Evolutionary conservation across 768 basidiomycete species (phyloP).

Genomic region (Brasilioporus rufonigricans): DNA sequence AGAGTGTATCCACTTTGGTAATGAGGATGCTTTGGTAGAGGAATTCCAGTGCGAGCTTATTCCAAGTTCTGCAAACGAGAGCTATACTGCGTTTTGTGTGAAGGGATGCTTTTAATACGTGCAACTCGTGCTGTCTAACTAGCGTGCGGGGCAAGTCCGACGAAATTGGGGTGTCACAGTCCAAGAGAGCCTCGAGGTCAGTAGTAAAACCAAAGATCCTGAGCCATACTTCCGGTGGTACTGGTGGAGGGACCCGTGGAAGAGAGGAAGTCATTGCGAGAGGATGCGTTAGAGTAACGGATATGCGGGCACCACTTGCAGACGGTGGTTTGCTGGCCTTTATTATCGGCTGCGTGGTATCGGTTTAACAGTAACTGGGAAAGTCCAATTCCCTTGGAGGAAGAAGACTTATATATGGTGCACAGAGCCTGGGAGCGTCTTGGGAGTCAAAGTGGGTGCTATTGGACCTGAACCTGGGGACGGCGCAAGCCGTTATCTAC

Average conservation of each 20-base stretch:
- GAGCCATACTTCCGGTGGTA: slow-evolving; percentile 32
- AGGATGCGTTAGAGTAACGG: not conserved
- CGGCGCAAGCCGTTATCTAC: not conserved
- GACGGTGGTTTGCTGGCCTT: not conserved
- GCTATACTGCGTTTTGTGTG: slow-evolving; percentile 19
- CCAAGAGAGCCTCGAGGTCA: slow-evolving; percentile 9
- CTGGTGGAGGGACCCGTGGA: not conserved
- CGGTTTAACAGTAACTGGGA: slow-evolving; percentile 1
- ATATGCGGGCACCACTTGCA: not conserved
- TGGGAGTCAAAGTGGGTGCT: not conserved
- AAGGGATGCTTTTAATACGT: slow-evolving; percentile 20
- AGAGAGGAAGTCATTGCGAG: slow-evolving; percentile 12
- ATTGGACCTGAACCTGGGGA: not conserved
- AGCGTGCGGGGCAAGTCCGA: slow-evolving; percentile 22
- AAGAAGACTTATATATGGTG: slow-evolving; percentile 10
- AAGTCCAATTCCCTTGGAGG: not conserved
- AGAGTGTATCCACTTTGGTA: slow-evolving; percentile 16
- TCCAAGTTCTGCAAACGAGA: slow-evolving; percentile 28
- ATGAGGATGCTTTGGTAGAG: slow-evolving; percentile 25
- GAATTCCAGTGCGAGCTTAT: slow-evolving; percentile 18
- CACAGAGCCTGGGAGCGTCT: slow-evolving; percentile 15
- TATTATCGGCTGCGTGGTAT: not conserved
- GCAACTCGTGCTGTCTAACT: slow-evolving; percentile 15
- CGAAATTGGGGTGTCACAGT: slow-evolving; percentile 5
- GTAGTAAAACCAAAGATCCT: slow-evolving; percentile 24